Base-by-base conservation (phyloP, 805 yeast genomes). In the Candida yuanshanica region DNA sequence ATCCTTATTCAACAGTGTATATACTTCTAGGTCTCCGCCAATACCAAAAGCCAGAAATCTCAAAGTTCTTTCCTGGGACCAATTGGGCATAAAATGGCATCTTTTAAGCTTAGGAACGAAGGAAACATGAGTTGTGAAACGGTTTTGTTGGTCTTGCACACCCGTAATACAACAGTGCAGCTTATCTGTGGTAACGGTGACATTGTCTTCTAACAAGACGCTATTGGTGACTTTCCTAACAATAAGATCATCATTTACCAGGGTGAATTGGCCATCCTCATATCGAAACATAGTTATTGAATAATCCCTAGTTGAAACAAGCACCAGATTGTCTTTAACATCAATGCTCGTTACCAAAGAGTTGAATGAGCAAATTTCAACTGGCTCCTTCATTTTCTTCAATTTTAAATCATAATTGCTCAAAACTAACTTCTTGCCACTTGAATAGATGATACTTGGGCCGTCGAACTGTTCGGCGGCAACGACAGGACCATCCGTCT, bases 21-120 rank as follows among this genome's bases (percentile, higher is more conserved):
- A 65, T 2, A 61, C 12, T 10, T 54, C 50, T 7, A 68, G 43
- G 33, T 65, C 69, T 4, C 75, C 74, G 32, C 62, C 58, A 14
- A 69, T 31, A 1, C 73, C 73, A 39, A 39, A 55, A 32, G 55
- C 47, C 14, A 56, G 20, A 41, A 64, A 59, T 11, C 51, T 48
- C 14, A 40, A 16, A 4, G 34, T 27, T 16, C 38, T 29, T 1
- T 33, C 29, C 6, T 32, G 4, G 24, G 37, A 47, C 72, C 74
- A 69, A 16, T 54, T 41, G 2, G 72, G 65, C 1, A 37, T 35
- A 21, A 65, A 52, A 2, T 49, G 39, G 40, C 68, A 62, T 22
- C 38, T 34, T 3, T 36, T 34, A 2, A 69, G 23, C 42, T 62
- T 55, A 2, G 70, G 70, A 12, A 66, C 53, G 29, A 58, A 64